Percentiles rank a stretch among this genome's conserved stretches.
phyloP scores from a whole-genome alignment of 805 yeast species.

The Lachancea thermotolerans region DNA sequence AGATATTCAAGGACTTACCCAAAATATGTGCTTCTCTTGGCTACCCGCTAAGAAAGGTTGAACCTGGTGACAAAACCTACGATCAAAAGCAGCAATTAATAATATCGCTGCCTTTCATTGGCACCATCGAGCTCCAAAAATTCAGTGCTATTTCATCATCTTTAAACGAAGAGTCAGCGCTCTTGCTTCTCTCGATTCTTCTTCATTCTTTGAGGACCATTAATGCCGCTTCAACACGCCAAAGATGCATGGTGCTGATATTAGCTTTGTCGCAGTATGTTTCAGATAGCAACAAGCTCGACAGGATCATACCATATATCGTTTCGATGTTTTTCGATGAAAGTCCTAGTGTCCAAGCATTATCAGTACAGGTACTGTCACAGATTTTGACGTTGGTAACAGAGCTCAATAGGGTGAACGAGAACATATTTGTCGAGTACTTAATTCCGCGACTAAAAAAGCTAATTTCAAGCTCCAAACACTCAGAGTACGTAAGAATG shows the following conservation, averaged over 20 bases:
- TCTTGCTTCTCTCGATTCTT: conserved; percentile 23
- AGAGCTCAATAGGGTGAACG: conserved; percentile 66
- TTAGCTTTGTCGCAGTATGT: conserved; percentile 69
- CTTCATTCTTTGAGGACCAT: conserved; percentile 24
- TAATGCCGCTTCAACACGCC: conserved; percentile 13
- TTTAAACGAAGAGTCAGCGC: conserved; percentile 23
- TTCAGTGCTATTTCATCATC: conserved; percentile 3
- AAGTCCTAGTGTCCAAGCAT: conserved; percentile 56
- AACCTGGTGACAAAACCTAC: not conserved
- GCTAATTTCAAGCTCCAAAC: conserved; percentile 35
- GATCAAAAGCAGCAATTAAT: not conserved
- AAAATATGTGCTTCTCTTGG: conserved; percentile 27
- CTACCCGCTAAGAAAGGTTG: conserved; percentile 10
- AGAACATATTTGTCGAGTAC: conserved; percentile 73
- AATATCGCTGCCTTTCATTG: conserved; percentile 10
- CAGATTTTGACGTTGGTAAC: conserved; percentile 61
- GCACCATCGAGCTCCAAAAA: conserved; percentile 9
- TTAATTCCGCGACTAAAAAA: conserved; percentile 59
- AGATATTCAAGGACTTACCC: conserved; percentile 53
- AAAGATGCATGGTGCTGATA: conserved; percentile 67
- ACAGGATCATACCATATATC: conserved; percentile 76
- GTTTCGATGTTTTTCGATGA: conserved; percentile 63
- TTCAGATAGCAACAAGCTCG: conserved; percentile 78
- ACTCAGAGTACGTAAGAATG: conserved; percentile 46
- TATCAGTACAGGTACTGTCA: conserved; percentile 58